Evolutionary conservation across 148 eudicot species (phyloP).

Genomic region (Dianthus caryophyllus): DNA sequence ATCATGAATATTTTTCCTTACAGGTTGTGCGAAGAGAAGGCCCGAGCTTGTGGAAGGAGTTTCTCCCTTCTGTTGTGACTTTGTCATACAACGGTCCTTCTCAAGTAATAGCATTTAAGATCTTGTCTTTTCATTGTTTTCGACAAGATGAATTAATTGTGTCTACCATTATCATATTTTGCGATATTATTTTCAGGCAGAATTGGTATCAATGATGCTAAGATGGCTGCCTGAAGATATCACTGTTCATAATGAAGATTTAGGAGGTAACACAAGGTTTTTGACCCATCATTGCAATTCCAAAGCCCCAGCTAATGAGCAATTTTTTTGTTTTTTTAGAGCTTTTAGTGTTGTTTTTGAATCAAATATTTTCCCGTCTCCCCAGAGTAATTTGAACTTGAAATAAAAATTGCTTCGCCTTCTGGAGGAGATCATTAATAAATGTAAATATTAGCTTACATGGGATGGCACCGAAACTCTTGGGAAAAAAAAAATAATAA

Average conservation of each 20-base stretch:
- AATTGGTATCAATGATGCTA: conserved; percentile 87
- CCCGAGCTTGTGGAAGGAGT: conserved; percentile 68
- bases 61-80: conserved; percentile 67
- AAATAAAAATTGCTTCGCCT: background rate
- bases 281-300: background rate
- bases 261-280: conserved; percentile 63
- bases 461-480: background rate
- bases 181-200: conserved; percentile 52
- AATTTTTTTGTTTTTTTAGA: background rate
- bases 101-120: conserved; percentile 48
- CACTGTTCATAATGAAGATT: conserved; percentile 94
- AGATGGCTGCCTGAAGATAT: conserved; percentile 99
- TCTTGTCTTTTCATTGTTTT: conserved; percentile 4
- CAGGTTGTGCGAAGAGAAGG: conserved; percentile 98
- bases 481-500: background rate
- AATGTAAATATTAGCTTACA: background rate
- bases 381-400: background rate
- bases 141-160: background rate
- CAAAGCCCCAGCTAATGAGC: background rate
- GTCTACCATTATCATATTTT: conserved; percentile 12
- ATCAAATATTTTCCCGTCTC: background rate
- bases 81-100: conserved; percentile 81
- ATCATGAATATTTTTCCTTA: conserved; percentile 17
- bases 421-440: background rate
- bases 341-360: conserved; percentile 3